Percentiles rank a stretch among this genome's conserved stretches.
Evolutionary conservation across 805 yeast species (phyloP).

Genomic region (Metschnikowia lochheadii): DNA sequence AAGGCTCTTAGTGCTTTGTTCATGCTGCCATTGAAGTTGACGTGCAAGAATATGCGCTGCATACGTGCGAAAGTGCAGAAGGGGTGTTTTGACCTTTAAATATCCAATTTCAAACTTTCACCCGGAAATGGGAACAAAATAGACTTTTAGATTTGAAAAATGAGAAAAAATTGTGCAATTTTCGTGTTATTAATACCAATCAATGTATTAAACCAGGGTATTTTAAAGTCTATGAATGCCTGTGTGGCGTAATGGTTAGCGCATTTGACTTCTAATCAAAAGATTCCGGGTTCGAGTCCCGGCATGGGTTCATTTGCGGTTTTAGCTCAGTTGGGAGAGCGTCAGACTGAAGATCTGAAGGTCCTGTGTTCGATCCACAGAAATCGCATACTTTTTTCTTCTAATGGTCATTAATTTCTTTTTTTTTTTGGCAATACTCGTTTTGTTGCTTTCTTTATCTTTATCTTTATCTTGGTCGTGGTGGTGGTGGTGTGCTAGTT

Average conservation of each 20-base stretch:
- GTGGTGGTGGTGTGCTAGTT: background rate
- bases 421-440: conserved; percentile 5
- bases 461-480: too few species aligned
- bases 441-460: background rate
- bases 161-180: background rate
- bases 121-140: background rate
- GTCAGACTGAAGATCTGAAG: conserved; percentile 27
- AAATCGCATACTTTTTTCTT: conserved; percentile 12
- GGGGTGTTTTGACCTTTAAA: background rate
- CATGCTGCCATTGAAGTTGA: background rate
- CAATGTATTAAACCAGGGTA: background rate
- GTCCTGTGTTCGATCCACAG: conserved; percentile 23
- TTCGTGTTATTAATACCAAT: too few species aligned
- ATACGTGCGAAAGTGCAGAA: background rate
- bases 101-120: background rate
- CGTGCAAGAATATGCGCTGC: background rate
- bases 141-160: background rate
- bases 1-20: conserved; percentile 1
- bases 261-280: background rate
- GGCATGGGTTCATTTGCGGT: conserved; percentile 21
- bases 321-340: conserved; percentile 33
- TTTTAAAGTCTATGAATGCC: conserved; percentile 4
- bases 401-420: too few species aligned
- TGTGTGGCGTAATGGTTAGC: conserved; percentile 23
- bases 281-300: conserved; percentile 12